phyloP scores from a whole-genome alignment of 2,329 filamentous ascomycete genomes.

The Mycosphaerella sp. region DNA sequence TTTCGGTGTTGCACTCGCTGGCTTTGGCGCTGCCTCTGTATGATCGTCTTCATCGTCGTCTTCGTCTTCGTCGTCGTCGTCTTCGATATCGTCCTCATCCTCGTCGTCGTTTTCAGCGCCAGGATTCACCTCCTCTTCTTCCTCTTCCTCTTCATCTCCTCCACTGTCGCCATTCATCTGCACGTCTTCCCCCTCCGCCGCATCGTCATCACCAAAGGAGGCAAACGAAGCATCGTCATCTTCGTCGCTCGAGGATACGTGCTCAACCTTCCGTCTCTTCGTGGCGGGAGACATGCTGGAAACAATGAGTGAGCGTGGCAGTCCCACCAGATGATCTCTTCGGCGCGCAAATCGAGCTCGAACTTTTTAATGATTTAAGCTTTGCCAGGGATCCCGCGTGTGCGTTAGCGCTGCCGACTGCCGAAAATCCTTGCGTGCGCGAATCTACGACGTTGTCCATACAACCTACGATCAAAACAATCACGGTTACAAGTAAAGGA shows the following conservation, averaged over 20 bases:
- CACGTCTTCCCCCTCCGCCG: constrained; percentile 7
- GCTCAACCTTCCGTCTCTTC: constrained; percentile 34
- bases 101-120: constrained; percentile 14
- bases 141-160: constrained; percentile 9
- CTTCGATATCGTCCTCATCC: constrained; percentile 10
- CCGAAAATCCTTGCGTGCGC: too few relatives aligned
- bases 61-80: constrained; percentile 7
- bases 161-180: constrained; percentile 15
- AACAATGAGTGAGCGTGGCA: too few relatives aligned
- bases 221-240: constrained; percentile 30
- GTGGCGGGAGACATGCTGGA: constrained; percentile 11
- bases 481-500: too few relatives aligned
- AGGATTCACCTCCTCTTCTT: constrained; percentile 3
- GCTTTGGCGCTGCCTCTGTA: not conserved
- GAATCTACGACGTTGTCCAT: too few relatives aligned
- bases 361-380: constrained; percentile 2
- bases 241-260: constrained; percentile 28
- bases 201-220: constrained; percentile 26
- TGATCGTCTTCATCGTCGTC: constrained; percentile 3
- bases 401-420: too few relatives aligned
- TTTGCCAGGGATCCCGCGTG: too few relatives aligned
- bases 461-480: too few relatives aligned
- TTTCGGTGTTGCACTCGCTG: constrained; percentile 12
- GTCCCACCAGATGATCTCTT: too few relatives aligned
- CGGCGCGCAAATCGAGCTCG: constrained; percentile 1